Evolutionary conservation across 306 rosid species (phyloP), one percentile per base, ranked within the genome.

Genomic region (Carpinus fangiana): DNA sequence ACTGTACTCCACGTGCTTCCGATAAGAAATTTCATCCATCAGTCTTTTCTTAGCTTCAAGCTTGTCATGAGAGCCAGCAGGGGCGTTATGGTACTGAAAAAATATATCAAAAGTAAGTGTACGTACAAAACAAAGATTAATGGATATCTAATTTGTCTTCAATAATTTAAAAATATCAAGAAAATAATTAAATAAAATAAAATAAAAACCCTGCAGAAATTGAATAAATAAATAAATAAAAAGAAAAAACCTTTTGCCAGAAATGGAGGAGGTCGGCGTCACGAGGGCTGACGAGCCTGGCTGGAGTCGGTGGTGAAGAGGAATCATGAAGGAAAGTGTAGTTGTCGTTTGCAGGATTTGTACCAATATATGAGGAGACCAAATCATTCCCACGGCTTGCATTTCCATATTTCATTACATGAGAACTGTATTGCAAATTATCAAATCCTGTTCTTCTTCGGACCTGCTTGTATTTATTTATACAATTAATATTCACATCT

Each of bases 351-450:
- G 70, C 56, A 52, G 80, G 80, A 70, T 59, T 64, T 47, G 78
- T 70, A 60, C 88, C 88, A 45, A 87, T 34, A 67, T 66, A 87
- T 52, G 78, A 23, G 82, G 8, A 38, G 23, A 87, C 64, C 50
- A 34, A 53, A 50, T 84, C 78, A 2, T 61, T 53, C 0, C 73
- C 59, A 4, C 18, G 71, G 1, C 31, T 57, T 70, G 12, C 54
- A 48, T 75, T 78, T 68, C 90, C 90, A 54, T 56, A 82, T 48
- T 74, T 46, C 88, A 73, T 87, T 6, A 87, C 88, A 78, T 87
- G 88, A 66, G 90, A 87, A 55, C 60, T 2, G 0, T 1, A 3
- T 0, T 18, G 52, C 1, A 3, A 3, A 18, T 9, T 20, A 17
- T 66, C 73, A 26, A 0, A 16, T 16, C 52, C 61, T 18, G 90